These are phyloP conservation scores for Coniosporium apollinis DNA, from an alignment of 495 filamentous ascomycete species.

Conservation along the genomic window DNA sequence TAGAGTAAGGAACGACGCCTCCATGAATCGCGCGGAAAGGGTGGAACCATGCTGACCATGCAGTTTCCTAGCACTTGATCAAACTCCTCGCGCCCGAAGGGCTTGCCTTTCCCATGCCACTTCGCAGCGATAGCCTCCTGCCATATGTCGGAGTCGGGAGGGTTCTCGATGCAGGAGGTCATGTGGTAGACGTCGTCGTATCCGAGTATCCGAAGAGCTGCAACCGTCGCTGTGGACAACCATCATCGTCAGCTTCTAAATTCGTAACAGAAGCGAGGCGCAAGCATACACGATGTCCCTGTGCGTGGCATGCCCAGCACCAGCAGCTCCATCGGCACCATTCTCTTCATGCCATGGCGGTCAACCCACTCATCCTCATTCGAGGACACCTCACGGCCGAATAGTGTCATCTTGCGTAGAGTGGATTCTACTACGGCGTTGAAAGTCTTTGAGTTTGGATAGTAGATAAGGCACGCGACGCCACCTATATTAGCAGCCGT, in stretches of 20 bases:
- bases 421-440: too few species aligned
- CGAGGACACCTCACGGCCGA: too few species aligned
- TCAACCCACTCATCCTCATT: too few species aligned
- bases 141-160: constrained; percentile 24
- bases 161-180: constrained; percentile 16
- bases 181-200: constrained; percentile 12
- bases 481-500: too few species aligned
- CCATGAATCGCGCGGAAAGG: background rate
- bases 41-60: background rate
- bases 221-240: background rate
- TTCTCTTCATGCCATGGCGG: too few species aligned
- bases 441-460: too few species aligned
- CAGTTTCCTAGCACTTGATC: constrained; percentile 8
- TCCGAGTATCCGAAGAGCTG: constrained; percentile 1
- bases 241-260: too few species aligned
- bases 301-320: constrained; percentile 9
- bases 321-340: constrained; percentile 5
- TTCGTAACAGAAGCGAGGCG: too few species aligned
- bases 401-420: too few species aligned
- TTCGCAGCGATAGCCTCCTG: constrained; percentile 11
- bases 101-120: constrained; percentile 4
- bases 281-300: constrained; percentile 5
- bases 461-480: too few species aligned
- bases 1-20: background rate
- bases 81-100: constrained; percentile 1